phyloP scores from a whole-genome alignment of 768 basidiomycete species.

The Gymnopilus junonius region DNA sequence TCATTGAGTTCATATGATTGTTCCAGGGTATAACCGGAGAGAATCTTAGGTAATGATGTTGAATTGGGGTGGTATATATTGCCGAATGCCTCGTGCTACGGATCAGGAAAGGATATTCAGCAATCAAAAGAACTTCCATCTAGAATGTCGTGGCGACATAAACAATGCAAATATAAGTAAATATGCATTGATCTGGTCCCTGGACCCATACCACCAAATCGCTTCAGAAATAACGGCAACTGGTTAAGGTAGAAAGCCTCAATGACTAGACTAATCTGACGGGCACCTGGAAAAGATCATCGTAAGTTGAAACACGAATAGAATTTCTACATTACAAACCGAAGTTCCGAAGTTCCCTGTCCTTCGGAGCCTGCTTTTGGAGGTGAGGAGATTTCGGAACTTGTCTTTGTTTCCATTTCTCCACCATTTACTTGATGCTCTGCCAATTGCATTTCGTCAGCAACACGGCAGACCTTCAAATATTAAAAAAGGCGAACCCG shows the following conservation, averaged over 20 bases:
- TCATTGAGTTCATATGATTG: neutral
- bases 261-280: neutral
- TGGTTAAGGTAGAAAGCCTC: neutral
- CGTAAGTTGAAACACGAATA: neutral
- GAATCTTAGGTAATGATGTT: neutral
- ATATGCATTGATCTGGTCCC: too few species aligned
- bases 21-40: neutral
- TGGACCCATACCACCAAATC: too few species aligned
- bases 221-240: neutral
- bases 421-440: conserved; percentile 23
- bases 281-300: neutral
- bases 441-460: conserved; percentile 10
- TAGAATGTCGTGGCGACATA: too few species aligned
- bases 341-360: neutral
- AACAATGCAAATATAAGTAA: too few species aligned
- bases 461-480: neutral
- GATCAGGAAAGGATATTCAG: neutral
- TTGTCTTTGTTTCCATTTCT: neutral
- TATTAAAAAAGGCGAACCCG: conserved; percentile 52
- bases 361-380: neutral
- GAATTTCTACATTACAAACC: neutral
- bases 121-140: too few species aligned
- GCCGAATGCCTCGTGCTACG: neutral
- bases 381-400: neutral
- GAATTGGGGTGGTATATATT: neutral